Base-by-base conservation (phyloP, 2,329 filamentous ascomycete genomes). In the Talaromyces sp. region DNA sequence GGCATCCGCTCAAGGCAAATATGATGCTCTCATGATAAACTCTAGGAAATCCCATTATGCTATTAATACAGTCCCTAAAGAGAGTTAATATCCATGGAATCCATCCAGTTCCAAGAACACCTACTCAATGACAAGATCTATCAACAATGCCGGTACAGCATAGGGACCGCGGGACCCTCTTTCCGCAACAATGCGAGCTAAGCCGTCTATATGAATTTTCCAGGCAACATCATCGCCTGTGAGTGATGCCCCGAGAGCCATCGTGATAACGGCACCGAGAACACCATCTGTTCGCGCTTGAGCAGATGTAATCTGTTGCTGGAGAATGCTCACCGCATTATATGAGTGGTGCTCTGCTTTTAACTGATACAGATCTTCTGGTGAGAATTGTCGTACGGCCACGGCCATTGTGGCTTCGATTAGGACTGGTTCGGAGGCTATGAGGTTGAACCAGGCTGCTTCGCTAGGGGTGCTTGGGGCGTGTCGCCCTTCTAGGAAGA, bases 171-270 rank as follows among this genome's bases (percentile, higher is more conserved):
- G 9, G 9, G 24, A 27, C 9, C 24, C 24, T 27, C 24, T 27
- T 5, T 27, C 24, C 9, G 4, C 5, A 5, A 27, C 24, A 27
- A 27, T 27, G 9, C 24, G 24, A 27, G 5, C 4, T 27, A 27
- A 27, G 6, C 29, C 20, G 2, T 65, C 42, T 4, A 64, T 52
- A 33, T 60, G 61, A 16, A 62, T 44, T 14, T 58, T 52, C 63
- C 64, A 66, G 8, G 57, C 52, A 1, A 37, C 4, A 16, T 57
- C 42, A n/a, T 62, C 53, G 30, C 53, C 24, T 9, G 49, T 27
- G 19, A 66, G 43, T 4, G 59, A 52, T 41, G 62, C 65, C 2
- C 59, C 61, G 36, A 68, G 62, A 4, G 58, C 62, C 57, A 68
- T 63, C 1, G 61, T 66, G 27, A 52, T 20, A 13, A 66, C 62